These are phyloP conservation scores for Helminthosporium solani DNA, from an alignment of 2,329 filamentous ascomycete genomes.

Conservation along the genomic window DNA sequence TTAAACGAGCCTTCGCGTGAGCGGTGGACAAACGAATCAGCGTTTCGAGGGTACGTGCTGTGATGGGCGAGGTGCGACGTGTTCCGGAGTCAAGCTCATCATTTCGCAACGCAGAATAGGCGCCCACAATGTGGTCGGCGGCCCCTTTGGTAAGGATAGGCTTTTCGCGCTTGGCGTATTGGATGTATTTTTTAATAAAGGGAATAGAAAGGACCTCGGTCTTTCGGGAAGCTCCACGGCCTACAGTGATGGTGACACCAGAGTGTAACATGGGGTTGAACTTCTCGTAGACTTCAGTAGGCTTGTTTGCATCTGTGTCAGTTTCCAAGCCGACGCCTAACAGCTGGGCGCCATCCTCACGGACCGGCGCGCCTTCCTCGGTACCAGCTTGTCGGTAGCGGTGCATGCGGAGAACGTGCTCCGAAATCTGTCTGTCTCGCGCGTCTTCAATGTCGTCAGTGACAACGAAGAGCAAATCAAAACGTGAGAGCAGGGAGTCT, in stretches of 20 bases:
- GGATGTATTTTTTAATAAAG: conserved; percentile 99
- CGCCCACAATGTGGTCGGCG: conserved; percentile 84
- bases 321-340: conserved; percentile 84
- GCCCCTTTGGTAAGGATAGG: conserved; percentile 88
- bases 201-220: conserved; percentile 91
- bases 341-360: conserved; percentile 80
- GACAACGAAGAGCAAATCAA: conserved; percentile 95
- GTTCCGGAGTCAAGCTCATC: conserved; percentile 95
- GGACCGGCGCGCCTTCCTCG: conserved; percentile 91
- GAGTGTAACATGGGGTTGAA: conserved; percentile 95
- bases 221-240: conserved; percentile 71
- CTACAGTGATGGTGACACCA: conserved; percentile 75
- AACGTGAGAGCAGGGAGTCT: conserved; percentile 95
- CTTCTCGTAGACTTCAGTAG: conserved; percentile 92
- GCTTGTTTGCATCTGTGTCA: conserved; percentile 70
- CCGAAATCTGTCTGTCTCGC: conserved; percentile 85
- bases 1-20: conserved; percentile 89
- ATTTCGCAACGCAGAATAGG: conserved; percentile 90
- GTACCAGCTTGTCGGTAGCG: conserved; percentile 88
- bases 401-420: conserved; percentile 97
- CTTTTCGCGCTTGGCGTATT: conserved; percentile 93
- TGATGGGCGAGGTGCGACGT: conserved; percentile 90
- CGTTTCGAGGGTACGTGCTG: conserved; percentile 93
- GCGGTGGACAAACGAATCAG: conserved; percentile 97
- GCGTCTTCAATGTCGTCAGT: conserved; percentile 98